phyloP scores from a whole-genome alignment of 257 asterid genomes.

The Cruciata laevipes region DNA sequence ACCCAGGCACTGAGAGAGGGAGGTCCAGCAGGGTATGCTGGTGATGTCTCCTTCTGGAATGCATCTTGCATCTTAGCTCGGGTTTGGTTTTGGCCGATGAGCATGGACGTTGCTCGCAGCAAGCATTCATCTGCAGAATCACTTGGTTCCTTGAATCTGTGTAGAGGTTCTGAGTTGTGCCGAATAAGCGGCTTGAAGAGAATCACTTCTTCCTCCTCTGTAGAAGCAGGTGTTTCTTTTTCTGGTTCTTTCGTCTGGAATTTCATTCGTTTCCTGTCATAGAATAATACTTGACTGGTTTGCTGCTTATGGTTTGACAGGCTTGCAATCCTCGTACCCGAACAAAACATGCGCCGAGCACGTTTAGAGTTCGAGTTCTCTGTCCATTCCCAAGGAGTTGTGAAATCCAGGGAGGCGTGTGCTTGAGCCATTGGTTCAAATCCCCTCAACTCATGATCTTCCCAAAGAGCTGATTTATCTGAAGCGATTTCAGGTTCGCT shows the following conservation, averaged over 20 bases:
- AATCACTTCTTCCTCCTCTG: constrained; percentile 66
- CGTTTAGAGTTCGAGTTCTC: constrained; percentile 31
- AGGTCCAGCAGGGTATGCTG: constrained; percentile 52
- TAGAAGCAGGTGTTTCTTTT: constrained; percentile 14
- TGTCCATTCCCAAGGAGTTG: constrained; percentile 31
- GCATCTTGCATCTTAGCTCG: constrained; percentile 35
- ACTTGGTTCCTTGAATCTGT: constrained; percentile 20
- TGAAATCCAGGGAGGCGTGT: constrained; percentile 52
- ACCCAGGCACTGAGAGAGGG: constrained; percentile 89
- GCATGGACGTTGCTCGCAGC: constrained; percentile 58
- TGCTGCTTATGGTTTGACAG: constrained; percentile 18
- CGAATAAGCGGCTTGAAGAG: constrained; percentile 81
- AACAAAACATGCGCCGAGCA: constrained; percentile 37
- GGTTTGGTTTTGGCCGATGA: constrained; percentile 31
- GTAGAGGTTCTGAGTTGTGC: constrained; percentile 65
- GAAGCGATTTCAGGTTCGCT: constrained; percentile 15
- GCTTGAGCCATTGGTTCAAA: constrained; percentile 45
- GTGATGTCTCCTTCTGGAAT: constrained; percentile 28
- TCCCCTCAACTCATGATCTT: constrained; percentile 83
- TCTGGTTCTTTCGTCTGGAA: constrained; percentile 18
- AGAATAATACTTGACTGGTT: not conserved
- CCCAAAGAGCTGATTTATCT: constrained; percentile 65
- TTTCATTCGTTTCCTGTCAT: constrained; percentile 18
- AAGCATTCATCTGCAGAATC: constrained; percentile 45
- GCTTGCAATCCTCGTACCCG: constrained; percentile 34